Evolutionary conservation across 805 yeast species (phyloP), one percentile per base, ranked within the genome.

Genomic region (Ogataea naganishii): DNA sequence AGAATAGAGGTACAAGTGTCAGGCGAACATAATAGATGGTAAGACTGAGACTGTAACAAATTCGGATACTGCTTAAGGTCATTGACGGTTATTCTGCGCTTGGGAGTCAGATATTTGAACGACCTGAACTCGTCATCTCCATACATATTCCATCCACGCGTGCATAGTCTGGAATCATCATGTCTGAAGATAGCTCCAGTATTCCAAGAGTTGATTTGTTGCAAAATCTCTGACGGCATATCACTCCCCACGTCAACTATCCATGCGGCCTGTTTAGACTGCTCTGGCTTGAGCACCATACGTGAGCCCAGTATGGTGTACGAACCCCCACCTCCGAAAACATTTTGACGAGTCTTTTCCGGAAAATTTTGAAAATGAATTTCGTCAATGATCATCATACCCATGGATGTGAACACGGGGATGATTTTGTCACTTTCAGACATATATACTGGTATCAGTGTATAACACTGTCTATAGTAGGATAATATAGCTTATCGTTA

Each of bases 311-410:
- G 57, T 1, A 76, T 69, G 2, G 86, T 86, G 50, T 69, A 88
- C 1, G 89, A 72, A 0, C 94, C 96, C 2, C 88, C 97, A 2
- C 97, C 97, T 1, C 97, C 97, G 27, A 83, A 62, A 6, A 88
- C 64, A 47, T 82, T 51, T 37, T 43, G 49, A 15, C 57, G 43
- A 23, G 34, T 38, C 40, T 52, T 41, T 29, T 53, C 49, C 0
- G 72, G 66, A n/a, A n/a, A n/a, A n/a, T n/a, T n/a, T n/a, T n/a
- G n/a, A 44, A 72, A 75, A 33, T 72, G 75, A 41, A 86, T 83
- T 39, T 84, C 95, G 52, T 88, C 97, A 12, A 88, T 68, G 44
- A 89, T 85, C 56, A 85, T 80, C 84, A 88, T 79, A 26, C 96
- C 97, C 61, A 82, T 61, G 1, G 94, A 69, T 14, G 80, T 65